A percentile compares a stretch with the other conserved stretches of the same genome.
Evolutionary conservation across 768 basidiomycete species (phyloP).

Genomic region (Podaxis sp.): DNA sequence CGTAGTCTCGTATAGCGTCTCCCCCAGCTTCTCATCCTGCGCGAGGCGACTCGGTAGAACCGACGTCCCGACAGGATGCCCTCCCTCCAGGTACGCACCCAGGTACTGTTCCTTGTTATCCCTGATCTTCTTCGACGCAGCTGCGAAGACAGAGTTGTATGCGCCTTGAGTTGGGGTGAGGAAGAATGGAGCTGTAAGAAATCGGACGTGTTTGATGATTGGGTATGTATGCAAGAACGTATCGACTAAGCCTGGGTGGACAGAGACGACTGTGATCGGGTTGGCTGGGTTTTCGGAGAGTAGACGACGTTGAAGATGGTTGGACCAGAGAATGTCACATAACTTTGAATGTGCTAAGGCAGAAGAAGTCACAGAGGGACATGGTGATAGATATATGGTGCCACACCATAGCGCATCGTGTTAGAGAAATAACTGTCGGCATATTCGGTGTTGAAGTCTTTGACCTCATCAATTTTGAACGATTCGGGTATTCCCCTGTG

Average conservation of each 20-base stretch:
- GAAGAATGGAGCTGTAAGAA: constrained; percentile 21
- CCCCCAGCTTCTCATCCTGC: constrained; percentile 15
- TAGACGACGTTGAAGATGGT: not conserved
- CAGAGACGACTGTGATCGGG: constrained; percentile 20
- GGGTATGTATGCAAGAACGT: constrained; percentile 26
- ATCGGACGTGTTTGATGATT: constrained; percentile 12
- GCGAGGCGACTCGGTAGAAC: constrained; percentile 12
- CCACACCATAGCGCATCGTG: not conserved
- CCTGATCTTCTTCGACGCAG: constrained; percentile 22
- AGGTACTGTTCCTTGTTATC: constrained; percentile 22
- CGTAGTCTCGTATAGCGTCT: constrained; percentile 13
- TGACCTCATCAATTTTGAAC: not conserved
- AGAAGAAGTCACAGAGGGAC: not conserved
- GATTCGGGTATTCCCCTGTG: not conserved
- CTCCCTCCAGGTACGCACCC: constrained; percentile 24
- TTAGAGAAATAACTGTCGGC: not conserved
- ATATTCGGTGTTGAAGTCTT: not conserved
- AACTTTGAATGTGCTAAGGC: not conserved
- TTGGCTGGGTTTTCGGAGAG: not conserved
- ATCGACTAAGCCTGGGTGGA: constrained; percentile 29
- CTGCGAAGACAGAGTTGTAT: constrained; percentile 28
- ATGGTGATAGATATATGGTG: not conserved
- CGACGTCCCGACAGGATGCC: constrained; percentile 19
- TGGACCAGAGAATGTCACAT: not conserved
- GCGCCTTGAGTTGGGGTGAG: constrained; percentile 22